These are phyloP conservation scores for Linnemannia elongata DNA, from an alignment of 192 early-diverging fungal species.

Conservation along the genomic window DNA sequence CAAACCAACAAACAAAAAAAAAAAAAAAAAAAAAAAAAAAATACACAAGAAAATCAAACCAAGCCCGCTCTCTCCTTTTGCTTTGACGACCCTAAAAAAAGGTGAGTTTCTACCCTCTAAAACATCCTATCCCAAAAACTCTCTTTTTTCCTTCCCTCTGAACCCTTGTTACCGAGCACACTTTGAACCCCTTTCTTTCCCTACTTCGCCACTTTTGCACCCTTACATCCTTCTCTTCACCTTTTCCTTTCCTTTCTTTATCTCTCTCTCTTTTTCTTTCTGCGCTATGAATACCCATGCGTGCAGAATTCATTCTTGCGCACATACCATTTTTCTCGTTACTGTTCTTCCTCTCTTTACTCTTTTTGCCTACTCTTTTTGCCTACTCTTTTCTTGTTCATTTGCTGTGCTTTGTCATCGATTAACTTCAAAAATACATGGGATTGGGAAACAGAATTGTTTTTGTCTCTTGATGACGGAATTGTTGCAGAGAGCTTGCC, in stretches of 20 bases:
- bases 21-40: not conserved
- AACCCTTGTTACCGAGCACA: not conserved
- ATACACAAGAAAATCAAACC: not conserved
- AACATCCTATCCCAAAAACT: not conserved
- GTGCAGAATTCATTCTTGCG: no score
- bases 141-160: not conserved
- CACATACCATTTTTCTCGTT: no score
- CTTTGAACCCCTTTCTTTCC: not conserved
- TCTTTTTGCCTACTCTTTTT: no score
- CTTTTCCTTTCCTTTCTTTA: not conserved
- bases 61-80: not conserved
- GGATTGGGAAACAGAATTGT: not conserved
- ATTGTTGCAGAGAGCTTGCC: not conserved
- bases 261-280: not conserved
- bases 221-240: not conserved
- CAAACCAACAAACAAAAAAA: not conserved
- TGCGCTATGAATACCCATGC: not conserved
- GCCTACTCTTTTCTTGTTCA: not conserved
- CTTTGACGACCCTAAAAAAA: not conserved
- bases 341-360: not conserved
- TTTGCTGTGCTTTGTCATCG: not conserved
- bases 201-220: not conserved
- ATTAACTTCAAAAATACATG: no score
- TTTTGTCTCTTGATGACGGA: not conserved
- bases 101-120: not conserved